Base-by-base conservation (phyloP, 1,284 basidiomycete genomes). In the Leccinum pallidistipes region DNA sequence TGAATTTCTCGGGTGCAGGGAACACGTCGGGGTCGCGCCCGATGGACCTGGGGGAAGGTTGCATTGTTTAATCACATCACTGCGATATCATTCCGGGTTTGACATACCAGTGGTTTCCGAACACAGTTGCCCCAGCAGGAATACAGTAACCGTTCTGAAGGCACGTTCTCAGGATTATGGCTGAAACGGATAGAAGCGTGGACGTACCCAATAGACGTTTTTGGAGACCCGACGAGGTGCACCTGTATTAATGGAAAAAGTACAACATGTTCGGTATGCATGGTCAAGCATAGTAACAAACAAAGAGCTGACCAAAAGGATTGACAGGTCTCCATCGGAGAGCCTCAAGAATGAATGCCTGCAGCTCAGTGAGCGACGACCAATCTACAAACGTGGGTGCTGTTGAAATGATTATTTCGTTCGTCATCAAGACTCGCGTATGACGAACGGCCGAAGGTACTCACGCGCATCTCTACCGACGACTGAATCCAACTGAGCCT, bases 401-500 rank as follows among this genome's bases (percentile, higher is more conserved):
- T 74, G 12, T 34, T 10, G 21, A 29, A 4, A 55, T 7, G 7
- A 16, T 56, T 43, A 21, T 12, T 31, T 12, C 4, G 43, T 34
- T 21, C 1, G 31, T 16, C 14, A 49, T 6, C 27, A 3, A n/a
- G 27, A 16, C 45, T 1, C 10, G 29, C 5, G 10, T 52, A 10
- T 21, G 43, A 45, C 43, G n/a, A 43, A 18, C 1, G 1, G 24
- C n/a, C 3, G 21, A 45, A 36, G 43, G 18, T 45, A 57, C 71
- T 49, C 66, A 84, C 85, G 65, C 62, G 82, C 73, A 32, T 81
- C 81, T 18, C 73, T 74, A 1, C 86, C 86, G 21, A 88, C 73
- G 1, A 90, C 79, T 0, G 64, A 59, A 59, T 90, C 87, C 3
- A 91, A 68, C 68, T 90, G 84, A 3, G 81, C 79, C 62, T 86